These are phyloP conservation scores for Vigna angularis DNA, from an alignment of 306 rosid species.

Conservation along the genomic window DNA sequence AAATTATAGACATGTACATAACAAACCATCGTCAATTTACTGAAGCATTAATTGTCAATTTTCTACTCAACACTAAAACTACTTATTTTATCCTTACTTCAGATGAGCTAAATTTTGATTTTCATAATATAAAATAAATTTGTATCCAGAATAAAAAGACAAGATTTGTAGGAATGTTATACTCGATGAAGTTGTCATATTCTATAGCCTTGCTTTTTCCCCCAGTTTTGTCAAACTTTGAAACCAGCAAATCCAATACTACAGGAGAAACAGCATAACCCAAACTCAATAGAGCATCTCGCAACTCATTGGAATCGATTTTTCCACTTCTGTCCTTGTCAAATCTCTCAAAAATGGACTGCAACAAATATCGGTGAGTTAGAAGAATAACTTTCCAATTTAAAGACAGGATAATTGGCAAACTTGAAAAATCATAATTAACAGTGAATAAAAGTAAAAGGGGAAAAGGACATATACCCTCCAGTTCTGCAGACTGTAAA, in stretches of 20 bases:
- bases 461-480: constrained; percentile 61
- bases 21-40: not conserved
- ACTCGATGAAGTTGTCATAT: constrained; percentile 98
- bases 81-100: not conserved
- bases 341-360: constrained; percentile 85
- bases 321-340: constrained; percentile 94
- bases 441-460: not conserved
- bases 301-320: constrained; percentile 74
- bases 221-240: constrained; percentile 93
- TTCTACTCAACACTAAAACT: not conserved
- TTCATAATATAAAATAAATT: not conserved
- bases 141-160: not conserved
- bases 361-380: constrained; percentile 25
- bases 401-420: not conserved
- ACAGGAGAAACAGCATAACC: constrained; percentile 82
- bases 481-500: constrained; percentile 96
- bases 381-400: constrained; percentile 2
- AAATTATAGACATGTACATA: not conserved
- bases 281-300: constrained; percentile 86
- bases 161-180: constrained; percentile 34
- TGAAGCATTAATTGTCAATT: not conserved
- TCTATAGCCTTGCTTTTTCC: constrained; percentile 80
- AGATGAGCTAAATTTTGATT: not conserved
- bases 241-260: constrained; percentile 86
- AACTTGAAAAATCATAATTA: constrained; percentile 1